phyloP scores from a whole-genome alignment of 441 rosid species.

The Erysimum cheiri region DNA sequence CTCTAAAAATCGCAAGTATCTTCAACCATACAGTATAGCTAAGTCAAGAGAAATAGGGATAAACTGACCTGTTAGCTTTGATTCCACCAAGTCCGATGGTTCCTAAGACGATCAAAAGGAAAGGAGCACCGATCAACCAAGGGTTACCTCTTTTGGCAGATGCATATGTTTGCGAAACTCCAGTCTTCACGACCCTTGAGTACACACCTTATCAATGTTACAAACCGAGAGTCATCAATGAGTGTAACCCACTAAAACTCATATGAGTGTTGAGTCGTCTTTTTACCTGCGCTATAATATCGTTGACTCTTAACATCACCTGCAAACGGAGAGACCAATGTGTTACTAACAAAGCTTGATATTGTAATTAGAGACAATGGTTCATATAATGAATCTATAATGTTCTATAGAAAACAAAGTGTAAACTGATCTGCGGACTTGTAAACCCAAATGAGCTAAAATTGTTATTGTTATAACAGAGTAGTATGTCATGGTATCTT shows the following conservation, averaged over 20 bases:
- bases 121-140: constrained; percentile 61
- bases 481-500: neutral
- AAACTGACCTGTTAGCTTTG: constrained; percentile 65
- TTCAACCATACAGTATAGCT: neutral
- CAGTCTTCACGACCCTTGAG: constrained; percentile 67
- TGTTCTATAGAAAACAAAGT: constrained; percentile 13
- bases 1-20: neutral
- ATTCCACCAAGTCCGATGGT: constrained; percentile 78
- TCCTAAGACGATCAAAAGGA: constrained; percentile 63
- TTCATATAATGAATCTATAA: neutral
- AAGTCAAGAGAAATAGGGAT: neutral
- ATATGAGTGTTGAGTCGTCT: neutral
- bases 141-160: constrained; percentile 61
- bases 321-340: constrained; percentile 45
- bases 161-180: constrained; percentile 52
- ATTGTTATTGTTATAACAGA: constrained; percentile 9
- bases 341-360: constrained; percentile 3
- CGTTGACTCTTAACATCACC: constrained; percentile 48
- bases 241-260: neutral
- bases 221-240: neutral
- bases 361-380: neutral
- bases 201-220: constrained; percentile 48
- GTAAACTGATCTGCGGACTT: constrained; percentile 13
- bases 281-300: constrained; percentile 62
- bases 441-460: constrained; percentile 30